Conservation (phyloP, 169 alveolate genomes). For the Cryptosporidium viatorum region DNA sequence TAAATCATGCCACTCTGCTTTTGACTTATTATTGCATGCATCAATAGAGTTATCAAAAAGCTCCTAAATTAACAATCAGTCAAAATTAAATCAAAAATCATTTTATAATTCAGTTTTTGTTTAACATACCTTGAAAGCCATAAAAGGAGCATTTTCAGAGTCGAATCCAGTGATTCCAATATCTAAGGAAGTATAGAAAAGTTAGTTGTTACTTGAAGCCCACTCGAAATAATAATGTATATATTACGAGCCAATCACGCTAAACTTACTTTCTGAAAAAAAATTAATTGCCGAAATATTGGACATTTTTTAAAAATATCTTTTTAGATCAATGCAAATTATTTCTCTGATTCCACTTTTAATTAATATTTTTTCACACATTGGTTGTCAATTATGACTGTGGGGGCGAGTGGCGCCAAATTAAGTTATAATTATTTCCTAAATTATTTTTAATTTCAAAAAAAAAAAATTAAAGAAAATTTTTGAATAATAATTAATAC, state of each 20-base stretch:
- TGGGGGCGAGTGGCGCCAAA: conserved; percentile 48
- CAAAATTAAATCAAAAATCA: neutral
- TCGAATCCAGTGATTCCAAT: conserved; percentile 72
- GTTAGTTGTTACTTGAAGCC: neutral
- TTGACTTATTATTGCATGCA: conserved; percentile 32
- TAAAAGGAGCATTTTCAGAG: conserved; percentile 68
- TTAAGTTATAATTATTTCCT: conserved; percentile 9
- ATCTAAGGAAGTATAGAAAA: conserved; percentile 9
- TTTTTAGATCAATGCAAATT: neutral
- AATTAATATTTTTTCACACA: neutral
- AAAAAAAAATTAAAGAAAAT: neutral
- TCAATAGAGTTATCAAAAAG: conserved; percentile 70
- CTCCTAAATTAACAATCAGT: conserved; percentile 6
- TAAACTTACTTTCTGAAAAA: conserved; percentile 69
- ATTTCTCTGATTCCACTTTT: neutral
- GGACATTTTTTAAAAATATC: conserved; percentile 17
- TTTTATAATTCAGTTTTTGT: neutral
- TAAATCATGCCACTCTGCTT: conserved; percentile 41
- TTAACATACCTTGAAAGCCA: conserved; percentile 62
- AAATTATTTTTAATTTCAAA: neutral
- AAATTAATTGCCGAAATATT: conserved; percentile 48
- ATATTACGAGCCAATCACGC: too few species aligned
- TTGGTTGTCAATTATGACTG: conserved; percentile 35
- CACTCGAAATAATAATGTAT: neutral
- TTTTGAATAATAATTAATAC: too few species aligned